Percentiles rank a stretch among this genome's conserved stretches.
These are phyloP conservation scores for Podospora sp. DNA, from an alignment of 495 filamentous ascomycete species.

Conservation along the genomic window DNA sequence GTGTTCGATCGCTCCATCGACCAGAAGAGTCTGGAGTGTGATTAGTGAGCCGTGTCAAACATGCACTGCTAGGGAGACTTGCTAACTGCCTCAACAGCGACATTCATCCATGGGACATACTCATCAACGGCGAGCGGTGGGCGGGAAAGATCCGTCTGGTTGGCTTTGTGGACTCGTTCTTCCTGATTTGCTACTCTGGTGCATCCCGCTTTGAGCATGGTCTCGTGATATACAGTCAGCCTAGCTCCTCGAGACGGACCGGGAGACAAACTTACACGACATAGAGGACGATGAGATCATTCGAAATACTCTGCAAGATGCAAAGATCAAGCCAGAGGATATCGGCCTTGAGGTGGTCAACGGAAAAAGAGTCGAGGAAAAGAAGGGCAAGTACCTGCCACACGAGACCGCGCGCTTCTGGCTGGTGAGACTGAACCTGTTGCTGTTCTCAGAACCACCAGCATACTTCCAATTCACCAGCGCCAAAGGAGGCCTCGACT, in stretches of 20 bases:
- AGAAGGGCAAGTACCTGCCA: background rate
- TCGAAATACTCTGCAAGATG: conserved; percentile 30
- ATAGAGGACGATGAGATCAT: conserved; percentile 45
- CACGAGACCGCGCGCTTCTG: background rate
- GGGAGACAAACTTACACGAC: background rate
- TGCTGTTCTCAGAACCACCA: conserved; percentile 15
- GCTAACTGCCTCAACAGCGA: conserved; percentile 29
- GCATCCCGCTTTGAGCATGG: conserved; percentile 44
- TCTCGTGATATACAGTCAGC: conserved; percentile 46
- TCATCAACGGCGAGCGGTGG: conserved; percentile 45
- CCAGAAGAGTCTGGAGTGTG: conserved; percentile 43
- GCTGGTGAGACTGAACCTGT: background rate
- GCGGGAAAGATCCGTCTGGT: conserved; percentile 44
- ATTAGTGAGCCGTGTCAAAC: conserved; percentile 36
- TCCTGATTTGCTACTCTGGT: conserved; percentile 46
- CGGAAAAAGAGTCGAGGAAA: conserved; percentile 19
- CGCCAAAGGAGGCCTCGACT: conserved; percentile 33
- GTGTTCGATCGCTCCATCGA: conserved; percentile 41
- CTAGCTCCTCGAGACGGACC: background rate
- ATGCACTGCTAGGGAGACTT: background rate
- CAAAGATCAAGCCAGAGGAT: conserved; percentile 23
- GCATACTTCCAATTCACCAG: conserved; percentile 39
- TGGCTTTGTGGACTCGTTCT: conserved; percentile 47
- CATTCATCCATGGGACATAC: conserved; percentile 48
- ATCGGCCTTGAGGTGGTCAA: conserved; percentile 32